Evolutionary conservation across 768 basidiomycete genomes (phyloP), one percentile per base, ranked within the genome.

Genomic region (Boletus rubroflammeus): DNA sequence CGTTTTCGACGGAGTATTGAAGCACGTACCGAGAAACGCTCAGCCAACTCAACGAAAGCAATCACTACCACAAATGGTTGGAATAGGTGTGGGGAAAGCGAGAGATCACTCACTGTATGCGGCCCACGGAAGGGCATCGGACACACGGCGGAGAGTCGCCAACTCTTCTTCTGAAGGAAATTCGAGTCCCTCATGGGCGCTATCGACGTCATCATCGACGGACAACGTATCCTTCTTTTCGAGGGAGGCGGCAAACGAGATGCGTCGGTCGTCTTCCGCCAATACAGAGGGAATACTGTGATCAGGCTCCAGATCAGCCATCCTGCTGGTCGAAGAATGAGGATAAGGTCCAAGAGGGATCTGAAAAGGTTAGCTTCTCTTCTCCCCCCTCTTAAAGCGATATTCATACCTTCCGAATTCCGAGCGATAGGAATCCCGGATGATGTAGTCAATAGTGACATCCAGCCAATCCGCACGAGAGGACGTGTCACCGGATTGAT

Each of bases 81-180:
- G 25, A 15, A 50, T 34, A 13, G 11, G 17, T 9, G 2, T 2
- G 21, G 6, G 19, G 5, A 13, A 45, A 32, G 11, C 3, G 43
- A 35, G n/a, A 40, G 9, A 29, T 14, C 28, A 39, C 58, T 40
- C 31, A 65, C 55, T 54, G 65, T 81, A 83, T 13, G 82, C 80
- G 44, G 70, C 72, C 83, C 83, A 84, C 1, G 83, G 83, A 44
- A 85, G 63, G 8, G 63, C 41, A 54, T 87, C 86, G 11, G 85
- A 66, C 8, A 88, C 81, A 42, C 85, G 79, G 26, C 84, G 77
- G 31, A 88, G 72, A 10, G 82, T 83, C 5, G 54, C 61, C 28
- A 74, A 65, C 69, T 88, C 86, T 63, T 86, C 80, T 25, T 80
- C 80, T 0, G 83, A 83, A 3, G 86, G 86, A 61, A 84, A 83